Evolutionary conservation across 202 grass and related monocot species (phyloP).

Genomic region (Zoysia matrella): DNA sequence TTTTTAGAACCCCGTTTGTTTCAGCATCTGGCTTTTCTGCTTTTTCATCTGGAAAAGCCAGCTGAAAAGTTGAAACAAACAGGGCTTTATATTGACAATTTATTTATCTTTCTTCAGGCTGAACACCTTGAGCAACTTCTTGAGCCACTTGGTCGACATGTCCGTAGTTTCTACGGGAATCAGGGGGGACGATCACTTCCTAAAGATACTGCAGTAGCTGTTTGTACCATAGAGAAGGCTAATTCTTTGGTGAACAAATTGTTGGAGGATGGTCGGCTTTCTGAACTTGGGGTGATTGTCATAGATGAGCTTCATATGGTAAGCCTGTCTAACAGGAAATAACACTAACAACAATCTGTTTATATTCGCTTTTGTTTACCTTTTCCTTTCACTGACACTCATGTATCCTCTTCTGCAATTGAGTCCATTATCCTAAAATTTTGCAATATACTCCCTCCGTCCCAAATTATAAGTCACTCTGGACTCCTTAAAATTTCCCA

Average conservation of each 20-base stretch:
- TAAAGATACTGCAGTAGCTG: constrained; percentile 97
- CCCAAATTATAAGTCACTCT: too few relatives aligned
- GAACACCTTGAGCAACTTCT: constrained; percentile 95
- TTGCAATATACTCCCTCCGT: too few relatives aligned
- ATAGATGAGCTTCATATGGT: constrained; percentile 99
- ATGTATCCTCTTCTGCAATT: neutral
- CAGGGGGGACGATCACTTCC: constrained; percentile 87
- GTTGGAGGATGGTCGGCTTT: constrained; percentile 90
- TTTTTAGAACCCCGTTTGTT: too few relatives aligned
- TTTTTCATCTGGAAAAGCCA: too few relatives aligned
- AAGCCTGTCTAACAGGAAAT: constrained; percentile 39
- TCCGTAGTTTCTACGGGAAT: constrained; percentile 89
- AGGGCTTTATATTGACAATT: constrained; percentile 18
- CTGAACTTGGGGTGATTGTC: constrained; percentile 98
- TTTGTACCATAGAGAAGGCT: constrained; percentile 98
- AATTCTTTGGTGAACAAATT: constrained; percentile 94
- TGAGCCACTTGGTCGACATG: constrained; percentile 93
- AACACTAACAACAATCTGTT: neutral
- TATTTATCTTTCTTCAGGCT: constrained; percentile 56
- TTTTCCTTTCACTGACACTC: constrained; percentile 3
- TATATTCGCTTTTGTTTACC: constrained; percentile 5
- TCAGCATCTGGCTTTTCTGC: too few relatives aligned
- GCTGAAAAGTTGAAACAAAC: too few relatives aligned
- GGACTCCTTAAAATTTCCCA: too few relatives aligned
- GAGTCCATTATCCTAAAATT: neutral